These are phyloP conservation scores for Termitomyces sp. DNA, from an alignment of 768 basidiomycete genomes.

Conservation along the genomic window DNA sequence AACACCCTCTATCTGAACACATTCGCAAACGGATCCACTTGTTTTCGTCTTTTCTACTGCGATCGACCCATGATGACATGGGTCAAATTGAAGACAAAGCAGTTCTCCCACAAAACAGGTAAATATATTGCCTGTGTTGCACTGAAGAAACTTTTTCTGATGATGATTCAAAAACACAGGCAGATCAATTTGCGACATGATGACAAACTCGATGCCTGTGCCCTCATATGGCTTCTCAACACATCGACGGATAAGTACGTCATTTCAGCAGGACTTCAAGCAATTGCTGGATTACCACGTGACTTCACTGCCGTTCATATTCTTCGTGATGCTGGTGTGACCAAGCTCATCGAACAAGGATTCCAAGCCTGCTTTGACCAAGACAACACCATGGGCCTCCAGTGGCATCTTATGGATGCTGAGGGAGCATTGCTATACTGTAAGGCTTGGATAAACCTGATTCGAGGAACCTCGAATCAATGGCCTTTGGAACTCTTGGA, in stretches of 20 bases:
- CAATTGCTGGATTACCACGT: conserved; percentile 34
- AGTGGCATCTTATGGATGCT: conserved; percentile 33
- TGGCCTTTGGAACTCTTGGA: conserved; percentile 33
- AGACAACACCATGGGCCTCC: conserved; percentile 31
- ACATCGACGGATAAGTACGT: conserved; percentile 29
- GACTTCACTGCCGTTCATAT: conserved; percentile 33
- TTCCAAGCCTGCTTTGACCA: conserved; percentile 36
- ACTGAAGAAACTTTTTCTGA: not conserved
- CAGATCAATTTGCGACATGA: not conserved
- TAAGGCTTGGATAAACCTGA: conserved; percentile 37
- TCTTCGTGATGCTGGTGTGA: conserved; percentile 32
- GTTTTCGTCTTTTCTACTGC: not conserved
- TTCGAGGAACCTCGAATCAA: conserved; percentile 27
- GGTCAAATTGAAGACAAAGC: not conserved
- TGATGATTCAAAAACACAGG: not conserved
- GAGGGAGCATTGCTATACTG: conserved; percentile 33
- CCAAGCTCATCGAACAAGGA: conserved; percentile 27
- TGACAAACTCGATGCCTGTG: too few species aligned
- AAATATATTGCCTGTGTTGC: not conserved
- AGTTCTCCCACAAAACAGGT: conserved; percentile 1
- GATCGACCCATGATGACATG: not conserved
- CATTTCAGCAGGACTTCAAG: conserved; percentile 26
- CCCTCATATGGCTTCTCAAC: conserved; percentile 34
- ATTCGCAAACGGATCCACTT: conserved; percentile 19
- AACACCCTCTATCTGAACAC: conserved; percentile 35